Evolutionary conservation across 2,329 filamentous ascomycete species (phyloP).

Genomic region (Xylaria sp.): DNA sequence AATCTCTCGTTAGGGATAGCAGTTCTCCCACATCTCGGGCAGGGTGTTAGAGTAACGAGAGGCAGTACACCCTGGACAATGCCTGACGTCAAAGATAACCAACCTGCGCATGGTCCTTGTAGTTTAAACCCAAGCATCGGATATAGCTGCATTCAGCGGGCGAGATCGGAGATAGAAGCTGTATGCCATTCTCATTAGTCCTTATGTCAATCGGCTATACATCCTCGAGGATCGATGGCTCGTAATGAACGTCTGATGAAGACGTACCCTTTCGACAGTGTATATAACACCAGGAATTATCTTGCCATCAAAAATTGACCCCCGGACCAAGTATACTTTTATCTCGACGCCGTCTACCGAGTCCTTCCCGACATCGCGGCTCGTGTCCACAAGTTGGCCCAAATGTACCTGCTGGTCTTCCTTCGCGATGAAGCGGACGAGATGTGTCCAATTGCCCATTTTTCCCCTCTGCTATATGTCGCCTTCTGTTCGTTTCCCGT

Average conservation of each 20-base stretch:
- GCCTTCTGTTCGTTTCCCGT: neutral
- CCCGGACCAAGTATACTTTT: constrained; percentile 24
- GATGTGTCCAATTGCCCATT: constrained; percentile 28
- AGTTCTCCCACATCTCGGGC: neutral
- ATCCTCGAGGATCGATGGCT: neutral
- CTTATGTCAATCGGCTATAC: neutral
- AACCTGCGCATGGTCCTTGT: constrained; percentile 26
- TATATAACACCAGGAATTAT: constrained; percentile 14
- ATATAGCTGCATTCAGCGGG: constrained; percentile 25
- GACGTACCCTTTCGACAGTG: constrained; percentile 23
- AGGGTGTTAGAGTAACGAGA: neutral
- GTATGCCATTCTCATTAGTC: neutral
- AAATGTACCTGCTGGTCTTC: constrained; percentile 25
- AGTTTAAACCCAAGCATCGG: constrained; percentile 24
- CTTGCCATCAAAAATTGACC: constrained; percentile 20
- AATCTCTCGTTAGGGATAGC: neutral
- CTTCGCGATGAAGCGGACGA: constrained; percentile 28
- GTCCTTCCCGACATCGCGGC: constrained; percentile 23
- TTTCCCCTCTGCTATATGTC: neutral
- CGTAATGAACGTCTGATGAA: no score
- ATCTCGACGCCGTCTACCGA: constrained; percentile 25
- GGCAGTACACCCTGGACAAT: neutral
- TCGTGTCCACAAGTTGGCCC: constrained; percentile 26
- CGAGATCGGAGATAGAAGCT: constrained; percentile 25
- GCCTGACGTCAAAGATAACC: neutral